Evolutionary conservation across 331 rosid species (phyloP).

Genomic region (Prunus yedoensis): DNA sequence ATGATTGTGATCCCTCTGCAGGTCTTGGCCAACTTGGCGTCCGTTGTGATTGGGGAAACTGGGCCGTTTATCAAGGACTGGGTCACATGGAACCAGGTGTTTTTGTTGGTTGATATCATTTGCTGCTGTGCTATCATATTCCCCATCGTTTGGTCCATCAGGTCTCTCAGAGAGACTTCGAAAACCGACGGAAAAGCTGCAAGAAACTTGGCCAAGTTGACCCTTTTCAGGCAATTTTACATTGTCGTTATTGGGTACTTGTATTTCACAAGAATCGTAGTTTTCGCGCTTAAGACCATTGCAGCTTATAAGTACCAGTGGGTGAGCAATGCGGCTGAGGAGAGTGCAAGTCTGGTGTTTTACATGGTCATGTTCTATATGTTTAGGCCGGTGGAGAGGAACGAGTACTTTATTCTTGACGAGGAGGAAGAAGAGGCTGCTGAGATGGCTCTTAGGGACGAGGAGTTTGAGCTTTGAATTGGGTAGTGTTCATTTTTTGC

Average conservation of each 20-base stretch:
- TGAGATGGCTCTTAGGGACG: constrained; percentile 78
- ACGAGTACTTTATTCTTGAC: constrained; percentile 72
- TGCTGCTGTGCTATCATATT: constrained; percentile 93
- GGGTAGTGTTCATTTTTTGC: constrained; percentile 16
- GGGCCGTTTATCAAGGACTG: constrained; percentile 91
- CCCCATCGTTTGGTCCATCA: constrained; percentile 89
- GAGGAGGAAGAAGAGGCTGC: constrained; percentile 96
- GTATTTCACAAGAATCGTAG: constrained; percentile 78
- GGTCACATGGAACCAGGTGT: constrained; percentile 93
- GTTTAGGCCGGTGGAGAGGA: constrained; percentile 77
- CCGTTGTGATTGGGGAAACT: constrained; percentile 80
- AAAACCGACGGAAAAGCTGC: constrained; percentile 92
- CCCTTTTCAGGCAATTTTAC: constrained; percentile 85
- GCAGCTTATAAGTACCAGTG: constrained; percentile 92
- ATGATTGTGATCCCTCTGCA: constrained; percentile 91
- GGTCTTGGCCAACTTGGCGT: constrained; percentile 80
- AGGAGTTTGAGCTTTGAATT: constrained; percentile 84
- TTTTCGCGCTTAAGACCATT: constrained; percentile 82
- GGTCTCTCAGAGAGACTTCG: constrained; percentile 76
- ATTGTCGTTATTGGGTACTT: constrained; percentile 84
- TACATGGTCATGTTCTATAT: constrained; percentile 73
- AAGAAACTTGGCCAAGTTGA: constrained; percentile 69
- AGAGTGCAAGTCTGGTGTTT: constrained; percentile 69
- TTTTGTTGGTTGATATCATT: constrained; percentile 79
- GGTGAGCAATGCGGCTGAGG: constrained; percentile 91